Conservation (phyloP, 352 stramenopile genomes). For the Globisporangium carolinianum region DNA sequence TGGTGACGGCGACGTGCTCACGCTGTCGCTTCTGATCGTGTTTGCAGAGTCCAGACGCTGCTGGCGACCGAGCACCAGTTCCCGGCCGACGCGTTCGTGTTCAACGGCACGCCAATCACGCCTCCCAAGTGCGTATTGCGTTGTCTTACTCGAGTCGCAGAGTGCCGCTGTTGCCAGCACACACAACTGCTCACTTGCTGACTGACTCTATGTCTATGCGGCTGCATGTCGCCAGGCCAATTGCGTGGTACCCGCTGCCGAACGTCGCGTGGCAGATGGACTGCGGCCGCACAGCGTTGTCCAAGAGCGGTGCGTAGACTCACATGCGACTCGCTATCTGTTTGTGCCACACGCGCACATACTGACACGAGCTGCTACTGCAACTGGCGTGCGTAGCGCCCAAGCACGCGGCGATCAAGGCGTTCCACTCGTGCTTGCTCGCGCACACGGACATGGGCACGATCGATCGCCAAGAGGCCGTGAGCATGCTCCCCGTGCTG, state of each 20-base stretch:
- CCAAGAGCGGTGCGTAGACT: slow-evolving; percentile 51
- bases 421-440: slow-evolving; percentile 92
- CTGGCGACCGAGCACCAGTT: slow-evolving; percentile 58
- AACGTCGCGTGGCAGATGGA: slow-evolving; percentile 82
- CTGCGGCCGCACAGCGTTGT: slow-evolving; percentile 74
- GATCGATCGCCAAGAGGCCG: slow-evolving; percentile 96
- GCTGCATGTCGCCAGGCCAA: slow-evolving; percentile 21
- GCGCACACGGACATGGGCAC: slow-evolving; percentile 88
- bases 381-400: slow-evolving; percentile 26
- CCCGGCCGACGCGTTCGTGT: slow-evolving; percentile 34
- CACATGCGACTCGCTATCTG: background rate
- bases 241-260: slow-evolving; percentile 70
- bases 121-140: slow-evolving; percentile 39
- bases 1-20: background rate
- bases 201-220: background rate
- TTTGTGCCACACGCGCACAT: background rate
- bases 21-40: background rate
- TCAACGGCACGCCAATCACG: slow-evolving; percentile 50
- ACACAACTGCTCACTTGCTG: background rate
- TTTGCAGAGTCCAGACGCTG: slow-evolving; percentile 34
- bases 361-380: no score
- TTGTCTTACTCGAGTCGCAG: background rate
- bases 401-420: slow-evolving; percentile 74
- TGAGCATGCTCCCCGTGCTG: slow-evolving; percentile 97
- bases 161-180: no score